Base-by-base conservation (phyloP, 2,329 filamentous ascomycete species). In the Amesomyces nigricolor region DNA sequence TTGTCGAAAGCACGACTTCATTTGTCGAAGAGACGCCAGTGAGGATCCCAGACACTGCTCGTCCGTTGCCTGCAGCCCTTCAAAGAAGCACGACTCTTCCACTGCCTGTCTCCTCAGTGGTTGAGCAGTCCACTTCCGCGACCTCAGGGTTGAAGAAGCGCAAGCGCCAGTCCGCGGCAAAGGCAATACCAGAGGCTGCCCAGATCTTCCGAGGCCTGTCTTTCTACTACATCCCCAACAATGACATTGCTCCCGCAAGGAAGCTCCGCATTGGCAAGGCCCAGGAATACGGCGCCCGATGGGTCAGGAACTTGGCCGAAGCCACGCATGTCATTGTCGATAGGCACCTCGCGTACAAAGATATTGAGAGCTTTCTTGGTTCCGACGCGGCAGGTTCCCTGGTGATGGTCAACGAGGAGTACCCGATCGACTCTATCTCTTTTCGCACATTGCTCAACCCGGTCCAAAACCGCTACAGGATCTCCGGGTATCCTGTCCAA, bases 321-420 rank as follows among this genome's bases (percentile, higher is more conserved):
- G 80, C 94, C 14, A 95, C 87, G 0, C 89, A 96, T 71, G 73
- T 95, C 47, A 78, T 97, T 56, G 85, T 90, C 1, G 91, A 96
- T 66, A 86, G 83, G 61, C 71, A 71, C 1, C 71, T 94, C 48
- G 73, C 73, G 0, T 91, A 84, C 65, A 70, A 76, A 4, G 81
- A 91, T 54, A 74, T 95, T 6, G 68, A 85, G 53, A 73, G 71
- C 35, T 40, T 62, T 9, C 32, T 59, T 9, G 49, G 48, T 11
- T 32, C 49, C 11, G 45, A 39, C 22, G 14, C 63, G 48, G 19
- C 59, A 0, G 53, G 58, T 1, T 63, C 73, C 43, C 66, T 72
- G 5, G 64, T 76, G 2, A 63, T 95, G 3, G 84, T 91, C 10
- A 86, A 84, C 55, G 85, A 88, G 47, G 72, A 76, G 0, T 92